Conservation (phyloP, 495 filamentous ascomycete genomes). For the Coniosporium apollinis region DNA sequence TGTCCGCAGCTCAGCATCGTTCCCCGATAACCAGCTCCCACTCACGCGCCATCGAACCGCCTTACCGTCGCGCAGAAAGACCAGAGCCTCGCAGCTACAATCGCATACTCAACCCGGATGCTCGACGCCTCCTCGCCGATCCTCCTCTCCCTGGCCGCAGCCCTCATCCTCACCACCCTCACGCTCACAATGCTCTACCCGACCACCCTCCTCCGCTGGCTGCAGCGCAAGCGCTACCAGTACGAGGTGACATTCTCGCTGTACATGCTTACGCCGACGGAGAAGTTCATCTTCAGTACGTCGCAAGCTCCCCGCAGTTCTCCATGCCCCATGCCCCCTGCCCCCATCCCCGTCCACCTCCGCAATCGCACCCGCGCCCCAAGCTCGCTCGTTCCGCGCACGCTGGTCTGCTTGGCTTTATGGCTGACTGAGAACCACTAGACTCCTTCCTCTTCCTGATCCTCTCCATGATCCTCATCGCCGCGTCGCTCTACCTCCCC, state of each 20-base stretch:
- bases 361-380: background rate
- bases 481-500: constrained; percentile 78
- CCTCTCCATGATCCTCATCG: constrained; percentile 67
- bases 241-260: constrained; percentile 73
- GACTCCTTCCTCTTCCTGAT: constrained; percentile 85
- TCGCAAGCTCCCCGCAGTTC: constrained; percentile 4
- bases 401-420: background rate
- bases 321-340: background rate
- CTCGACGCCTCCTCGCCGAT: constrained; percentile 9
- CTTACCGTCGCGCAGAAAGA: too few relatives aligned
- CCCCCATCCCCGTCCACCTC: constrained; percentile 1
- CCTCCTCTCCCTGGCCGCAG: background rate
- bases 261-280: constrained; percentile 73
- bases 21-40: too few relatives aligned
- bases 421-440: constrained; percentile 20
- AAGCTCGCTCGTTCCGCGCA: background rate
- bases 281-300: constrained; percentile 77
- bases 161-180: constrained; percentile 10
- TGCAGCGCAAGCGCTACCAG: constrained; percentile 68
- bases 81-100: background rate
- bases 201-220: constrained; percentile 38
- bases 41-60: too few relatives aligned
- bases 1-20: too few relatives aligned
- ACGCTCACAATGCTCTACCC: constrained; percentile 24
- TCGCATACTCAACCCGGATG: background rate